phyloP scores from a whole-genome alignment of 2,329 filamentous ascomycete genomes.

The Xylaria sp. region DNA sequence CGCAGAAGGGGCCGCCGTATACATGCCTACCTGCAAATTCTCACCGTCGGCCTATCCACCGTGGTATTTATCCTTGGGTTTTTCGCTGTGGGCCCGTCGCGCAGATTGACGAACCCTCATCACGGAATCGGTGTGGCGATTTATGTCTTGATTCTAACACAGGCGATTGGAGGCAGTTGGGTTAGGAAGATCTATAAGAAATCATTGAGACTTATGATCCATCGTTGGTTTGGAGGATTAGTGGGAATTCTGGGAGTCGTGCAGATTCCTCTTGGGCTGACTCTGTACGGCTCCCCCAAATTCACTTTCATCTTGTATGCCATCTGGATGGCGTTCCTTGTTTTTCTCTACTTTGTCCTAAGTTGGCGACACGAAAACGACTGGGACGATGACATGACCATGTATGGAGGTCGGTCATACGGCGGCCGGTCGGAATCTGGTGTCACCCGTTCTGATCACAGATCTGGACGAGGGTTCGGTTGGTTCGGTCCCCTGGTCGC shows the following conservation, averaged over 20 bases:
- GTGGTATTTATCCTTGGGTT: slow-evolving; percentile 79
- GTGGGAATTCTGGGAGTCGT: slow-evolving; percentile 84
- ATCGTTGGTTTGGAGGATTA: slow-evolving; percentile 86
- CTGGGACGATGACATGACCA: slow-evolving; percentile 57
- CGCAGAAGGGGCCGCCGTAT: slow-evolving; percentile 69
- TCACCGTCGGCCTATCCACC: slow-evolving; percentile 74
- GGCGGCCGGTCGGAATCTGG: slow-evolving; percentile 65
- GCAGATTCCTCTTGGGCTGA: slow-evolving; percentile 88
- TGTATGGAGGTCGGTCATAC: slow-evolving; percentile 43
- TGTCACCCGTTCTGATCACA: slow-evolving; percentile 43
- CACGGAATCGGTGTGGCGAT: slow-evolving; percentile 85
- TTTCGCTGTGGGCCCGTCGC: slow-evolving; percentile 78
- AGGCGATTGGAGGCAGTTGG: slow-evolving; percentile 74
- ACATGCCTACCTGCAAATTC: slow-evolving; percentile 78
- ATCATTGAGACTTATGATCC: slow-evolving; percentile 70
- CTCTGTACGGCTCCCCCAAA: slow-evolving; percentile 90
- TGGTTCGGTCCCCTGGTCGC: slow-evolving; percentile 66
- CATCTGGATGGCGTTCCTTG: slow-evolving; percentile 76
- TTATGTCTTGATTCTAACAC: slow-evolving; percentile 76
- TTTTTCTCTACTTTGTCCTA: slow-evolving; percentile 82
- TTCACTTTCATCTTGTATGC: slow-evolving; percentile 87
- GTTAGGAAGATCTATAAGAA: slow-evolving; percentile 64
- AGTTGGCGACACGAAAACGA: slow-evolving; percentile 73
- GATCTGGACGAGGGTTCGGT: slow-evolving; percentile 55
- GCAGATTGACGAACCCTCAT: slow-evolving; percentile 82